phyloP scores from a whole-genome alignment of 805 yeast species.

The Myxozyma vanderwaltii region DNA sequence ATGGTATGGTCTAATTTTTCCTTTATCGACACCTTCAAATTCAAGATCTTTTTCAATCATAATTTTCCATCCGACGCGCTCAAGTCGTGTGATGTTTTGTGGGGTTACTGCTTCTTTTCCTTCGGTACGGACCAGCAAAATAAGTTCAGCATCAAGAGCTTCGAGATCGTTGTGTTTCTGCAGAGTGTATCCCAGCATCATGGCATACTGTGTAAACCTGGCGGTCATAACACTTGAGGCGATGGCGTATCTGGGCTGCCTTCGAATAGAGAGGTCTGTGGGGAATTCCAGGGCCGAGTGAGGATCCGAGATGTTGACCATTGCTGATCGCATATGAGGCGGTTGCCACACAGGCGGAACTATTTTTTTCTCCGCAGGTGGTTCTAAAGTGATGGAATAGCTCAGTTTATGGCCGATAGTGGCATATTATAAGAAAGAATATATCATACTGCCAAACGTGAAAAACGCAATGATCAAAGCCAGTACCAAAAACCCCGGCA shows the following conservation, averaged over 20 bases:
- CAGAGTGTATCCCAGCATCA: constrained; percentile 37
- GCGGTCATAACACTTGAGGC: constrained; percentile 37
- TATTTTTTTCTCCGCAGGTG: background rate
- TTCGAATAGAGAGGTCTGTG: constrained; percentile 4
- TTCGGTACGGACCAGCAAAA: constrained; percentile 36
- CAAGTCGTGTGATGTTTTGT: constrained; percentile 35
- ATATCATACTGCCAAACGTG: constrained; percentile 6
- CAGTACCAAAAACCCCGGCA: constrained; percentile 2
- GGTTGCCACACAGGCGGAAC: background rate
- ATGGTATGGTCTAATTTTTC: constrained; percentile 33
- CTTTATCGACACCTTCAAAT: constrained; percentile 37
- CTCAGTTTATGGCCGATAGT: too few relatives aligned
- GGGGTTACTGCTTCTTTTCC: constrained; percentile 38
- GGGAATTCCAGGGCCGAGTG: background rate
- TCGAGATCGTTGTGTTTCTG: constrained; percentile 36
- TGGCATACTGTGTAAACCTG: constrained; percentile 35
- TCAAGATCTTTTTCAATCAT: constrained; percentile 35
- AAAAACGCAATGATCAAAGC: constrained; percentile 5
- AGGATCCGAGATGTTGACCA: constrained; percentile 7
- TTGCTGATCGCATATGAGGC: constrained; percentile 3
- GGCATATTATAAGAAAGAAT: background rate
- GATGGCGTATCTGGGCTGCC: constrained; percentile 34
- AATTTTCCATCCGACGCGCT: constrained; percentile 37
- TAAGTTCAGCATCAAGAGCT: constrained; percentile 37
- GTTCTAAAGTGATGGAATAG: background rate